These are phyloP conservation scores for Gaertneriomyces semiglobifer DNA, from an alignment of 192 early-diverging fungal genomes.

Conservation along the genomic window DNA sequence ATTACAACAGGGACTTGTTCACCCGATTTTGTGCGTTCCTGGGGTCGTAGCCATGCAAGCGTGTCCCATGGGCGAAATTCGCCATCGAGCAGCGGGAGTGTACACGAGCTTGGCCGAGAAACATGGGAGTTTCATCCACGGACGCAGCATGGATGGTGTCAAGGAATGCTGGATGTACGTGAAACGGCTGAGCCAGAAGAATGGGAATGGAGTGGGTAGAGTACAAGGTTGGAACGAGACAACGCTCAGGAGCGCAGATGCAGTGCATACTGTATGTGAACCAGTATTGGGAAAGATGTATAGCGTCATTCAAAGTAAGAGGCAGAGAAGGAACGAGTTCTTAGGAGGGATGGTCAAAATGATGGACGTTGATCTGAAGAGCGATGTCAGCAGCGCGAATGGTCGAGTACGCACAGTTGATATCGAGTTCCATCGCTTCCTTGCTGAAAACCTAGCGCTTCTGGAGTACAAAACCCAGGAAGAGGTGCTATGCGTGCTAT, in stretches of 20 bases:
- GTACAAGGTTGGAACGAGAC: no score
- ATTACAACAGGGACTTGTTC: conserved; percentile 85
- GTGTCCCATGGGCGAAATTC: conserved; percentile 55
- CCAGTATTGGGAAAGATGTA: conserved; percentile 69
- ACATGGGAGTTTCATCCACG: conserved; percentile 85
- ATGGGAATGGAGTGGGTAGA: no score
- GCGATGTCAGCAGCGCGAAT: background rate
- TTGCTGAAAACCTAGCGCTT: conserved; percentile 78
- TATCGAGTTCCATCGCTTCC: conserved; percentile 59
- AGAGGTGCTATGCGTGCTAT: conserved; percentile 74
- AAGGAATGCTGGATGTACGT: conserved; percentile 67
- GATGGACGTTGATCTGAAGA: conserved; percentile 59
- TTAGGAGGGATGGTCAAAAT: conserved; percentile 62
- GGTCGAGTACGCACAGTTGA: background rate
- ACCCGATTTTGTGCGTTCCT: conserved; percentile 88
- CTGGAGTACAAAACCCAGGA: conserved; percentile 77
- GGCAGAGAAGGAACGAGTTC: conserved; percentile 70
- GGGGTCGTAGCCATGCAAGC: conserved; percentile 82
- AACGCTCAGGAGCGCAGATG: no score
- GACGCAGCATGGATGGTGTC: conserved; percentile 74
- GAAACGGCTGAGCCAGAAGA: background rate
- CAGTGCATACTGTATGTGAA: conserved; percentile 5
- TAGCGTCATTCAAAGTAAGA: conserved; percentile 59
- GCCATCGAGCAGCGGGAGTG: conserved; percentile 67
- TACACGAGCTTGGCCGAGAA: conserved; percentile 77